Base-by-base conservation (phyloP, 2,329 filamentous ascomycete genomes). In the Sporothrix variecibatus region DNA sequence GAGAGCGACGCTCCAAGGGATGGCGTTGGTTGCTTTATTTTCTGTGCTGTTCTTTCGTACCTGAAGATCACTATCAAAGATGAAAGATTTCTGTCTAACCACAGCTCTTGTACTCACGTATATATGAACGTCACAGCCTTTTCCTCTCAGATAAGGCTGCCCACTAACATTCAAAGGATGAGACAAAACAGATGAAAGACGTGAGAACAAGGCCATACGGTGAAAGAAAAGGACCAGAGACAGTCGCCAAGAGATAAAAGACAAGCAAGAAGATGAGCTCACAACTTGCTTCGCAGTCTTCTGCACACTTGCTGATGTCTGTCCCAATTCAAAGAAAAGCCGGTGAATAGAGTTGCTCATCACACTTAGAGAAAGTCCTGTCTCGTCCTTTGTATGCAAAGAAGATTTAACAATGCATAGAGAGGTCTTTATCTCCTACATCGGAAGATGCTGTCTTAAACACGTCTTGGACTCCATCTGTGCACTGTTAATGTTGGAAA, bases 181-280 rank as follows among this genome's bases (percentile, higher is more conserved):
- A 68, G 64, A 68, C 40, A 51, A 9, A n/a, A n/a, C 15, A 31
- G 49, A 68, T 68, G 62, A 65, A 11, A 28, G n/a, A 65, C 38
- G 38, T 43, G 62, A 46, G n/a, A 17, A 46, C 4, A n/a, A 26
- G n/a, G 28, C 11, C 15, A 40, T 23, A 64, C 60, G 31, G 17
- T 23, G 26, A 40, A 40, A 23, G n/a, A 23, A 23, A 40, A 6
- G 8, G 62, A 15, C 38, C 34, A 65, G 11, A 65, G n/a, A 20
- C 20, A 15, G 5, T 3, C 20, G 64, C 23, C 64, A 68, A 68
- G 43, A 23, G 60, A 11, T 17, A 40, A 7, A n/a, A 40, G 9
- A 2, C 12, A 31, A 31, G 43, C 49, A 5, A 46, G 8, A 43
- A 26, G 20, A 34, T 43, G 31, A 23, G 0, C 26, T 26, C 34